Evolutionary conservation across 164 flowering plant genomes (phyloP), one percentile per base, ranked within the genome.

Genomic region (Taxillus chinensis): DNA sequence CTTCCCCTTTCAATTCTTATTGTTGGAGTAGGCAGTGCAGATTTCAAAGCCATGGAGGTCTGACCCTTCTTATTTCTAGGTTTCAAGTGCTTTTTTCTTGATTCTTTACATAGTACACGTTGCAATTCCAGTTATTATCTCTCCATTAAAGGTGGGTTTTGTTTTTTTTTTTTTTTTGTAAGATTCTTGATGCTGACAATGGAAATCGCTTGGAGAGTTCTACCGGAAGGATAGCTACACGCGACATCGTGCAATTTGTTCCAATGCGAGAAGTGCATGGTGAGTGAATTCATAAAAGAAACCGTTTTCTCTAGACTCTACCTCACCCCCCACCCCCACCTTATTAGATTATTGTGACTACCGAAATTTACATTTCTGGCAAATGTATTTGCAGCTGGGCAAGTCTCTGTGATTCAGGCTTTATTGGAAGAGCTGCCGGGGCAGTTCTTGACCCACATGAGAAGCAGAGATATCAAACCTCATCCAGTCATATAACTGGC

Each of bases 11-110:
- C 97, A 15, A 77, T 93, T 71, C 92, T 90, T 13, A 80, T 93
- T 45, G 91, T 93, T 71, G 98, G 98, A 68, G 98, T 93, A 13
- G 98, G 98, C 41, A 67, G 74, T 55, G 95, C 96, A 41, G 95
- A 90, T 78, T 93, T 90, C 48, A 80, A 62, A 64, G 79, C 79
- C 66, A 93, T 90, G 98, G 95, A 90, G 96, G 98, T 90, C 77
- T 39, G 41, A 40, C 27, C 3, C 56, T 66, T 16, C 46, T 2
- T n/a, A 12, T 15, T 9, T 55, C 46, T n/a, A 15, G 8, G 10
- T 48, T 62, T 12, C 46, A 41, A 49, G 13, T 15, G 41, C 7
- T 3, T 50, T n/a, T 40, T 48, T 14, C 49, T 48, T 65, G 59
- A 27, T 27, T 27, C 2, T 27, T 27, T 27, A 27, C 27, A 27